Conservation (phyloP, 768 basidiomycete species). For the Psilocybe azurescens region DNA sequence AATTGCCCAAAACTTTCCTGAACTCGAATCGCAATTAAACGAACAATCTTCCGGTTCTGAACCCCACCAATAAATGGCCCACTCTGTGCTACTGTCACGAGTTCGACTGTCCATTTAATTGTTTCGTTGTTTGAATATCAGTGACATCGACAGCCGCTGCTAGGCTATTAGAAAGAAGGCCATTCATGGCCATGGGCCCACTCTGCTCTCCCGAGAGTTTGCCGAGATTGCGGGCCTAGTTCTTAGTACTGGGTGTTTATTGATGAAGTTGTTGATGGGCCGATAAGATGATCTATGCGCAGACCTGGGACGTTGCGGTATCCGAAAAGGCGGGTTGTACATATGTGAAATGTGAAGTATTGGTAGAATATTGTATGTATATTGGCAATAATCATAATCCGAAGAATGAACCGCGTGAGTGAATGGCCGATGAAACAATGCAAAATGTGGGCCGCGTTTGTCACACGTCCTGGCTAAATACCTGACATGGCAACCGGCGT, state of each 20-base stretch:
- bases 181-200: too few relatives aligned
- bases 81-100: not conserved
- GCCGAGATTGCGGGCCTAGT: not conserved
- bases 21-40: slow-evolving; percentile 48
- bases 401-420: slow-evolving; percentile 1
- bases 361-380: not conserved
- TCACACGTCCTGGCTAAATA: slow-evolving; percentile 19
- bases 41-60: slow-evolving; percentile 7
- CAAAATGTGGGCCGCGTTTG: slow-evolving; percentile 5
- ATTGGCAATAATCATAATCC: not conserved
- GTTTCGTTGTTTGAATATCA: too few relatives aligned
- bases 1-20: slow-evolving; percentile 73
- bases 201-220: not conserved
- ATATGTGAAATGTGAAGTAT: too few relatives aligned
- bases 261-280: not conserved
- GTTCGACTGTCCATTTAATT: too few relatives aligned
- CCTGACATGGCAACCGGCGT: slow-evolving; percentile 33
- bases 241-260: not conserved
- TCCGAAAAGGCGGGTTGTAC: too few relatives aligned
- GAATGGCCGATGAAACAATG: slow-evolving; percentile 8
- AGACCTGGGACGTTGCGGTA: too few relatives aligned
- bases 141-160: too few relatives aligned
- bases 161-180: too few relatives aligned
- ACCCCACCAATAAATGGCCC: slow-evolving; percentile 7
- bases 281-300: not conserved